A percentile compares a stretch with the other conserved stretches of the same genome.
Conservation (phyloP, 208 protist species). For the Crithidia expoeki region DNA sequence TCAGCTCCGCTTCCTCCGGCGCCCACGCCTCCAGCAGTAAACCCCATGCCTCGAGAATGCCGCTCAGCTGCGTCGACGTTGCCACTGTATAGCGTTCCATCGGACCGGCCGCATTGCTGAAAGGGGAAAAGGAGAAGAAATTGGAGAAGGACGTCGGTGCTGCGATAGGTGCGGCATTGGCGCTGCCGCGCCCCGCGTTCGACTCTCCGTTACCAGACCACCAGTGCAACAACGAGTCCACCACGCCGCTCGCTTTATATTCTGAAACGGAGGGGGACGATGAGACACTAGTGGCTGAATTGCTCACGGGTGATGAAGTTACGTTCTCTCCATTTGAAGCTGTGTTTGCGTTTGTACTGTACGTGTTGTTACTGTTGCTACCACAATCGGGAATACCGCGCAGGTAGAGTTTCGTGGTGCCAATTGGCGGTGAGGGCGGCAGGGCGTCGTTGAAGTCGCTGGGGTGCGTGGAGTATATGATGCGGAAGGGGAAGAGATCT, state of each 20-base stretch:
- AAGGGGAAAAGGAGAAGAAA: slow-evolving; percentile 13
- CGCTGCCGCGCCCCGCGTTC: background rate
- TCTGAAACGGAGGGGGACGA: background rate
- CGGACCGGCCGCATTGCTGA: background rate
- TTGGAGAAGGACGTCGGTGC: background rate
- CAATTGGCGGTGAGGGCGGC: background rate
- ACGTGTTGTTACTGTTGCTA: background rate
- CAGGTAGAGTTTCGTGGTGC: background rate
- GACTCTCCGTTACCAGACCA: background rate
- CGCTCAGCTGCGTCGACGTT: slow-evolving; percentile 7
- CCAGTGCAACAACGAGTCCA: slow-evolving; percentile 4
- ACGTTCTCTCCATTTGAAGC: too few species aligned
- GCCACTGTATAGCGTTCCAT: slow-evolving; percentile 18
- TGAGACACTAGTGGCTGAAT: background rate
- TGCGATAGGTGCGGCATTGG: background rate
- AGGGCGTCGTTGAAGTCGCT: slow-evolving; percentile 40
- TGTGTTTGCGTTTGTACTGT: too few species aligned
- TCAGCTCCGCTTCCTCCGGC: slow-evolving; percentile 18
- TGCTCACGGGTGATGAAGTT: too few species aligned
- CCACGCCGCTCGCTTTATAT: background rate
- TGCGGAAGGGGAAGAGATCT: slow-evolving; percentile 40
- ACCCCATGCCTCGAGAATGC: slow-evolving; percentile 22
- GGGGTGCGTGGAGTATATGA: slow-evolving; percentile 45
- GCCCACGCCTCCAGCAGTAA: slow-evolving; percentile 26
- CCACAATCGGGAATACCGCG: background rate